These are phyloP conservation scores for Nosema muscidifuracis DNA, from an alignment of 371 early-diverging fungal genomes.

Conservation along the genomic window DNA sequence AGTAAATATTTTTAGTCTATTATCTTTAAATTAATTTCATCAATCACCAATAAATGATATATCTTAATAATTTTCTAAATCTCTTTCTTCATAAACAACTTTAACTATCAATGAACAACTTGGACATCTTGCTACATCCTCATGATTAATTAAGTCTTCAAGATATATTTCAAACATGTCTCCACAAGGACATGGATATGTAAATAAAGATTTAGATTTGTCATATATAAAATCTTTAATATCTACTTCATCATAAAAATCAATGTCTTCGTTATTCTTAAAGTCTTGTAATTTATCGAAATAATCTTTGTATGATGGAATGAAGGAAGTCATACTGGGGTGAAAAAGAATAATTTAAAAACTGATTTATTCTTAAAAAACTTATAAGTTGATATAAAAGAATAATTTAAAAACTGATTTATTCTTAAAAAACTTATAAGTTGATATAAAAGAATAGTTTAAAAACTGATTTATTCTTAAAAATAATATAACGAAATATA, in stretches of 20 bases:
- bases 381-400: too few species aligned
- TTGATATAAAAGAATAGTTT: too few species aligned
- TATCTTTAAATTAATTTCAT: background rate
- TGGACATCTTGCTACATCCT: slow-evolving; percentile 84
- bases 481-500: too few species aligned
- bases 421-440: too few species aligned
- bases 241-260: slow-evolving; percentile 68
- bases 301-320: slow-evolving; percentile 4
- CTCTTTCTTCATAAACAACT: slow-evolving; percentile 63
- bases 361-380: too few species aligned
- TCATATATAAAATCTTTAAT: slow-evolving; percentile 91
- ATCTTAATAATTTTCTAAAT: slow-evolving; percentile 1
- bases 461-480: too few species aligned
- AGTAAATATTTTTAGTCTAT: too few species aligned
- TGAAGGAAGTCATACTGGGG: background rate
- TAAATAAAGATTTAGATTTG: slow-evolving; percentile 71
- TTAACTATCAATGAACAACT: slow-evolving; percentile 81
- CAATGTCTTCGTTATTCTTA: background rate
- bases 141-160: slow-evolving; percentile 79
- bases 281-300: slow-evolving; percentile 5
- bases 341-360: too few species aligned
- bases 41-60: background rate
- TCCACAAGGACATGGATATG: slow-evolving; percentile 99
- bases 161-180: slow-evolving; percentile 80
- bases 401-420: too few species aligned